These are phyloP conservation scores for Ophiostoma piceae DNA, from an alignment of 2,329 filamentous ascomycete species.

Conservation along the genomic window DNA sequence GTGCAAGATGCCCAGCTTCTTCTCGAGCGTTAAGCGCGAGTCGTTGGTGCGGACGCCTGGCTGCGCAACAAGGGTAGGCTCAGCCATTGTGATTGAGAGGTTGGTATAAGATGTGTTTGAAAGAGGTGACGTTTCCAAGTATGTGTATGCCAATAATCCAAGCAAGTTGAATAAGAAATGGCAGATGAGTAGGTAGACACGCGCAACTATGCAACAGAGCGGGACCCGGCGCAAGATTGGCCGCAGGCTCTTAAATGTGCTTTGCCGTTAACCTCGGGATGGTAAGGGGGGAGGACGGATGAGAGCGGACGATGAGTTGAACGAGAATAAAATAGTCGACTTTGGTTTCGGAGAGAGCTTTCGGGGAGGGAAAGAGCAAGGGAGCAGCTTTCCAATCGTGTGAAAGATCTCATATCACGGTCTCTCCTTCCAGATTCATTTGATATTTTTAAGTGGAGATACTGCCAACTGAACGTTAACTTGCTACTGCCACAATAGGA, in stretches of 20 bases:
- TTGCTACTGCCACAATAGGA: background rate
- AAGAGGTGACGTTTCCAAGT: background rate
- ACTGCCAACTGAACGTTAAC: background rate
- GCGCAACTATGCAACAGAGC: background rate
- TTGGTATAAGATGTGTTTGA: background rate
- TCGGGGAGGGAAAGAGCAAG: background rate
- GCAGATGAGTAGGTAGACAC: background rate
- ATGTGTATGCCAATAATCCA: background rate
- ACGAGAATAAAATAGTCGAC: background rate
- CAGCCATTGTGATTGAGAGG: conserved; percentile 18
- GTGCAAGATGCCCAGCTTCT: conserved; percentile 40
- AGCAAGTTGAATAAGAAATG: background rate
- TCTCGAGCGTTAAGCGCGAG: conserved; percentile 34
- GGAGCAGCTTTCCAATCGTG: background rate
- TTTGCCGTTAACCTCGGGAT: background rate
- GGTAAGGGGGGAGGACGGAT: background rate
- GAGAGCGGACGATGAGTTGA: background rate
- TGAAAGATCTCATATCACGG: background rate
- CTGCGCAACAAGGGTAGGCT: conserved; percentile 9
- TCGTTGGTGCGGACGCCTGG: conserved; percentile 29
- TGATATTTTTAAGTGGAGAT: conserved; percentile 14
- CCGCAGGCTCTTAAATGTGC: background rate
- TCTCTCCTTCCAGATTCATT: background rate
- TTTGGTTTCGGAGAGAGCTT: background rate
- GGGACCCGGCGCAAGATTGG: background rate